Evolutionary conservation across 257 asterid genomes (phyloP).

Genomic region (Marsdenia floribunda): DNA sequence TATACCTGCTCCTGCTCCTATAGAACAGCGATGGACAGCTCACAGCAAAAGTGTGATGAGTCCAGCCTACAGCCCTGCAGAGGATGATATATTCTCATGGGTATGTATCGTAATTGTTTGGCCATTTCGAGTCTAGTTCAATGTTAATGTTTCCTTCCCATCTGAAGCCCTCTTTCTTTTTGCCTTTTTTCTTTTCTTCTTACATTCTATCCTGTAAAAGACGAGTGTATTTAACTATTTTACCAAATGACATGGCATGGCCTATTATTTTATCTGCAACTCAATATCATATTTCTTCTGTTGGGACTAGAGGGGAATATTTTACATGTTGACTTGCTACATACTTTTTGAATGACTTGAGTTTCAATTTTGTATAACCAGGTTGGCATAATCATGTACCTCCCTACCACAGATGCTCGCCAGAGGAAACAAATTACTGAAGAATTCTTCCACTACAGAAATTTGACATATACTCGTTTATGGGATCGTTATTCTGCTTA

Average conservation of each 20-base stretch:
- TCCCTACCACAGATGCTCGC: slow-evolving; percentile 83
- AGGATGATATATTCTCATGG: slow-evolving; percentile 85
- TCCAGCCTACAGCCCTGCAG: slow-evolving; percentile 81
- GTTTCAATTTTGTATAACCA: slow-evolving; percentile 26
- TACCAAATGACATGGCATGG: neutral
- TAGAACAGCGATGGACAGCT: slow-evolving; percentile 97
- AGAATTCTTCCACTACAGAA: slow-evolving; percentile 83
- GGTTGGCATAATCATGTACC: slow-evolving; percentile 99
- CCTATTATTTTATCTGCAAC: neutral
- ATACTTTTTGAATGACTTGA: neutral
- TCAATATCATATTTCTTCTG: neutral
- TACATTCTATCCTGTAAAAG: neutral
- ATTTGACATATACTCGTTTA: slow-evolving; percentile 51
- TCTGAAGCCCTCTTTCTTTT: slow-evolving; percentile 6
- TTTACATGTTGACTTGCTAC: neutral
- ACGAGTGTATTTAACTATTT: neutral
- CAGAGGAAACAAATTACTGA: slow-evolving; percentile 83
- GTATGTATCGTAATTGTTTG: slow-evolving; percentile 34
- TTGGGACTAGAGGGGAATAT: neutral
- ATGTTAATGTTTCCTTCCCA: slow-evolving; percentile 2
- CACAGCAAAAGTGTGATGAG: slow-evolving; percentile 84
- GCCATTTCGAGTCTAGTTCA: slow-evolving; percentile 8
- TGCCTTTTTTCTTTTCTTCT: neutral
- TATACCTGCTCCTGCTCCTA: slow-evolving; percentile 95
- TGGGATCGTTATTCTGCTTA: slow-evolving; percentile 84